Conservation (phyloP, 2,329 filamentous ascomycete species). For the Exophiala xenobiotica region DNA sequence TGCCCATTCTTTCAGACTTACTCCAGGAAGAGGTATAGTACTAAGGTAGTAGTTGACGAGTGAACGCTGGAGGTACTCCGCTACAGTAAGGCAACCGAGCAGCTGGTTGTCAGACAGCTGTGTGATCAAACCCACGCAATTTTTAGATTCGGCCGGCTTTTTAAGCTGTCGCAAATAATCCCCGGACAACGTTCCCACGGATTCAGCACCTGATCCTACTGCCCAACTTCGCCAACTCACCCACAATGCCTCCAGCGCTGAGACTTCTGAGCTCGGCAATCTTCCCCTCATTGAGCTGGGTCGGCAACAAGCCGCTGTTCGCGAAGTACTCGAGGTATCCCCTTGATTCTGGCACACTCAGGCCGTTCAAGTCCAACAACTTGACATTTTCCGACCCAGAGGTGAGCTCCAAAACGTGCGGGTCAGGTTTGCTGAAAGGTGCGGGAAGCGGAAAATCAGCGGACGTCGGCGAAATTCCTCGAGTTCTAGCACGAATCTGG, state of each 20-base stretch:
- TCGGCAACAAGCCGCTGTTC: slow-evolving; percentile 74
- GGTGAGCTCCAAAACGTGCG: slow-evolving; percentile 50
- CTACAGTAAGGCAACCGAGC: too few species aligned
- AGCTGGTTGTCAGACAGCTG: too few species aligned
- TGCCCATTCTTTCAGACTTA: too few species aligned
- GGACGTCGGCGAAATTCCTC: slow-evolving; percentile 34
- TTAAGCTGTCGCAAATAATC: too few species aligned
- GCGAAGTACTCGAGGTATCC: slow-evolving; percentile 92
- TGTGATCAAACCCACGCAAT: too few species aligned
- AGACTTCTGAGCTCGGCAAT: slow-evolving; percentile 83
- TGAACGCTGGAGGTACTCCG: too few species aligned
- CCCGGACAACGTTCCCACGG: too few species aligned
- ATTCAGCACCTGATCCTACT: slow-evolving; percentile 48
- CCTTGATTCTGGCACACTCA: slow-evolving; percentile 73
- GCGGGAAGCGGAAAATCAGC: slow-evolving; percentile 49
- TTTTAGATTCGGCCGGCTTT: too few species aligned
- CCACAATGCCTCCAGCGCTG: slow-evolving; percentile 75
- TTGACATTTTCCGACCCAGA: slow-evolving; percentile 29
- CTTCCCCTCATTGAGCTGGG: slow-evolving; percentile 65
- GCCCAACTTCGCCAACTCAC: slow-evolving; percentile 75
- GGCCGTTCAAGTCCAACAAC: slow-evolving; percentile 60
- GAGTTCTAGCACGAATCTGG: slow-evolving; percentile 46
- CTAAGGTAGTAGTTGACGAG: too few species aligned
- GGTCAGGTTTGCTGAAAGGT: slow-evolving; percentile 55
- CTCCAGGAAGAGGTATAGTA: too few species aligned